Evolutionary conservation across 2,329 filamentous ascomycete genomes (phyloP), one percentile per base, ranked within the genome.

Genomic region (Phialemoniopsis sp.): DNA sequence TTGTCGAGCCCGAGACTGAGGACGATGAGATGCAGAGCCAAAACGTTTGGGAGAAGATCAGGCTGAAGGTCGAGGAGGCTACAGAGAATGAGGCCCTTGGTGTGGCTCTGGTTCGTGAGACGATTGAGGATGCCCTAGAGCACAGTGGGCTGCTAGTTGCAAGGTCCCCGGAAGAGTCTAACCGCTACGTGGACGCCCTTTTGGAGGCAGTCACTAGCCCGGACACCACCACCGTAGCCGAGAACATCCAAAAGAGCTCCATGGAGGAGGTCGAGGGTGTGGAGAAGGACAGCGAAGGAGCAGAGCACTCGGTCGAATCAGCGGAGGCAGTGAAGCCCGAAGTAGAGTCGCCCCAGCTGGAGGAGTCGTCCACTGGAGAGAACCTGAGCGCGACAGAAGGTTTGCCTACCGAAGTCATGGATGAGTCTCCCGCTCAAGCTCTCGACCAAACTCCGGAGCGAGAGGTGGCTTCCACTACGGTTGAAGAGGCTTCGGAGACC

Each of bases 41-140:
- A 14, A 56, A 54, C 13, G 64, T 68, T 13, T 80, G 76, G 76
- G 65, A 72, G 34, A 70, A 76, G 37, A 68, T 79, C 55, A 74
- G 72, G 49, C 57, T 61, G 19, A 72, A 68, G 54, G 73, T 79
- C 13, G 73, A 79, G 40, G 67, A 78, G 38, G 70, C 73, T 3
- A 72, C 81, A 38, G 72, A 79, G 45, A 71, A 76, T 45, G 78
- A 81, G 37, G 72, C 75, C 34, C 58, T 68, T 10, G 76, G 76
- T 18, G 54, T 76, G 21, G 64, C 64, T 6, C 64, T 66, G 8
- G 70, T 80, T 13, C 64, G 72, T 34, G 73, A 77, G 41, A 71
- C 72, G 5, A 71, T 80, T 17, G 66, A 74, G 42, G 66, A 76
- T 32, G 76, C 76, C 2, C 62, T 80, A 3, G 66, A 73, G 42